These are phyloP conservation scores for Aspergillus spinulosporus DNA, from an alignment of 2,329 filamentous ascomycete genomes.

Conservation along the genomic window DNA sequence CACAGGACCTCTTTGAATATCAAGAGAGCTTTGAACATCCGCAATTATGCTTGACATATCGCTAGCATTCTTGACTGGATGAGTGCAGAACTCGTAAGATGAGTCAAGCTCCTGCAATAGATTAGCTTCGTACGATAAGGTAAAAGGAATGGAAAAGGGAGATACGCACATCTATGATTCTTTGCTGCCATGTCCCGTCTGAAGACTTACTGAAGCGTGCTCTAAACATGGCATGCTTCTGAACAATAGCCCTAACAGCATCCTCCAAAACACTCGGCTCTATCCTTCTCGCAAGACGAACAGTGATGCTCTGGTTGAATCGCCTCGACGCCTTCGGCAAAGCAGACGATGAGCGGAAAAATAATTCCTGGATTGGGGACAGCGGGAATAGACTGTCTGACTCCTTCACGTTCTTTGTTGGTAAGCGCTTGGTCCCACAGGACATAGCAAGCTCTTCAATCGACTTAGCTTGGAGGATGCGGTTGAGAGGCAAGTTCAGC, in stretches of 20 bases:
- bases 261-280: slow-evolving; percentile 26
- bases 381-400: slow-evolving; percentile 31
- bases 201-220: slow-evolving; percentile 28
- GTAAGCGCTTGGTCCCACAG: slow-evolving; percentile 21
- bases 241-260: slow-evolving; percentile 32
- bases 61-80: slow-evolving; percentile 25
- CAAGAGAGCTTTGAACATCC: slow-evolving; percentile 34
- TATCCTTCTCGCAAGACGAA: slow-evolving; percentile 30
- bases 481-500: slow-evolving; percentile 34
- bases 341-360: slow-evolving; percentile 27
- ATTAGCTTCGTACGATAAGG: slow-evolving; percentile 15
- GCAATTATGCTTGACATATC: slow-evolving; percentile 31
- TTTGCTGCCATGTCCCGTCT: slow-evolving; percentile 32
- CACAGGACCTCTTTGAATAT: slow-evolving; percentile 33
- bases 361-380: slow-evolving; percentile 38
- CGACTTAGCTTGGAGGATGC: slow-evolving; percentile 37
- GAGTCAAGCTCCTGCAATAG: slow-evolving; percentile 29
- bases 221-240: slow-evolving; percentile 39
- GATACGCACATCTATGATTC: slow-evolving; percentile 26
- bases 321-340: slow-evolving; percentile 26
- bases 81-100: slow-evolving; percentile 35
- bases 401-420: slow-evolving; percentile 27
- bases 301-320: slow-evolving; percentile 41
- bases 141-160: not conserved
- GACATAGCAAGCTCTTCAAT: slow-evolving; percentile 33